Conservation (phyloP, 768 basidiomycete species). For the Phaffia tasmanica region DNA sequence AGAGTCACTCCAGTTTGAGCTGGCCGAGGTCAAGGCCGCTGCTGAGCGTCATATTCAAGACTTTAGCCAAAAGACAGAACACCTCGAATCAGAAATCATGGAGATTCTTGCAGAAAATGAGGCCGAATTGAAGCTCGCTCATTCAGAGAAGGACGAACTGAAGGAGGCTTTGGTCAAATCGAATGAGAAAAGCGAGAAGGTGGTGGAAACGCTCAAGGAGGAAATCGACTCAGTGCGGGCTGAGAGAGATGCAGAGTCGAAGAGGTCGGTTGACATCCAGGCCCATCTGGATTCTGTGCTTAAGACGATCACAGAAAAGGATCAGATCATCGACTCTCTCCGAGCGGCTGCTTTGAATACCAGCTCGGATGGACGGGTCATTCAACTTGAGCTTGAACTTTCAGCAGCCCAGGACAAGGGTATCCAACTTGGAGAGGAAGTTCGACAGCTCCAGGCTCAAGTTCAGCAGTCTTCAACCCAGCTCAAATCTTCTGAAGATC, state of each 20-base stretch:
- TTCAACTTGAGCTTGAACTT: conserved; percentile 6
- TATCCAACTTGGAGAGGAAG: not conserved
- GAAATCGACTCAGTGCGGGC: not conserved
- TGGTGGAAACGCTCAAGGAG: not conserved
- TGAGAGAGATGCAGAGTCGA: too few species aligned
- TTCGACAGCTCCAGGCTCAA: not conserved
- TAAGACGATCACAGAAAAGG: not conserved
- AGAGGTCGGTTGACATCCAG: conserved; percentile 4
- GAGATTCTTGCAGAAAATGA: conserved; percentile 57
- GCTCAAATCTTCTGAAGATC: conserved; percentile 1
- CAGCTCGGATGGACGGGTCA: not conserved
- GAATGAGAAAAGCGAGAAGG: not conserved
- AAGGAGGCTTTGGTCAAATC: conserved; percentile 4
- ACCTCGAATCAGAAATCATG: conserved; percentile 43
- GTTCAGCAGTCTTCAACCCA: not conserved
- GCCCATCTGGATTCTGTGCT: not conserved
- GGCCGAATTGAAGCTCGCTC: conserved; percentile 39
- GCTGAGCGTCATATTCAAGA: conserved; percentile 11
- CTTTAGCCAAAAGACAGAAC: conserved; percentile 39
- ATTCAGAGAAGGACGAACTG: conserved; percentile 5
- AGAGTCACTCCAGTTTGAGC: not conserved
- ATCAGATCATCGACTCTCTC: not conserved
- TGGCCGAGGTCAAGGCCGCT: not conserved
- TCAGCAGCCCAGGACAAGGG: not conserved
- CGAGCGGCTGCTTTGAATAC: not conserved